These are phyloP conservation scores for Sarocladium brachiariae DNA, from an alignment of 2,329 filamentous ascomycete genomes.

Conservation along the genomic window DNA sequence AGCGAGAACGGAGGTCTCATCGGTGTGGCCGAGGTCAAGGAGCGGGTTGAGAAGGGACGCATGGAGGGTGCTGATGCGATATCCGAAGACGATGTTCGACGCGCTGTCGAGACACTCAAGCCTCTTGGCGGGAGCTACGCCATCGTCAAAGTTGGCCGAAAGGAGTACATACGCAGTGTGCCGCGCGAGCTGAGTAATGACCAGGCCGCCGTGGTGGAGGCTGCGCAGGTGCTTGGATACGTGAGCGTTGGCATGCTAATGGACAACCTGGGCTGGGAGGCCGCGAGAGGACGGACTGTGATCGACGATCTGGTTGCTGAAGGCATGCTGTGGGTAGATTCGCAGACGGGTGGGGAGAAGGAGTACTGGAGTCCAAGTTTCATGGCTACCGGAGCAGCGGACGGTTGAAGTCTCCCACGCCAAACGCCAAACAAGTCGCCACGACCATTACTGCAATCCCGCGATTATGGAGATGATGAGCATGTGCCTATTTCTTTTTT, in stretches of 20 bases:
- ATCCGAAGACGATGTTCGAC: constrained; percentile 86
- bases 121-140: constrained; percentile 86
- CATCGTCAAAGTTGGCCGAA: constrained; percentile 74
- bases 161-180: constrained; percentile 83
- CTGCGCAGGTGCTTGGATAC: constrained; percentile 81
- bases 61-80: constrained; percentile 50
- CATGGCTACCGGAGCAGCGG: constrained; percentile 39
- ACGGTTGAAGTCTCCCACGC: neutral
- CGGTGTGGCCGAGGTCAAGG: constrained; percentile 71
- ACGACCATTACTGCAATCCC: no score
- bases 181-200: constrained; percentile 94
- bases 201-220: constrained; percentile 87
- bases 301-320: constrained; percentile 85
- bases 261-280: constrained; percentile 79
- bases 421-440: neutral
- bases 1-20: constrained; percentile 91
- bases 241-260: constrained; percentile 86
- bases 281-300: constrained; percentile 77
- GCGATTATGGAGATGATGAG: no score
- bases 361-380: constrained; percentile 91
- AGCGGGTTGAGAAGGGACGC: constrained; percentile 64
- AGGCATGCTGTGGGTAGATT: constrained; percentile 90
- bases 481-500: no score
- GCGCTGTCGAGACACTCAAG: constrained; percentile 78
- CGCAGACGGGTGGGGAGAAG: constrained; percentile 67